A percentile compares a stretch with the other conserved stretches of the same genome.
Evolutionary conservation across 2,329 filamentous ascomycete genomes (phyloP).

Genomic region (Fusarium tanahbumbuense): DNA sequence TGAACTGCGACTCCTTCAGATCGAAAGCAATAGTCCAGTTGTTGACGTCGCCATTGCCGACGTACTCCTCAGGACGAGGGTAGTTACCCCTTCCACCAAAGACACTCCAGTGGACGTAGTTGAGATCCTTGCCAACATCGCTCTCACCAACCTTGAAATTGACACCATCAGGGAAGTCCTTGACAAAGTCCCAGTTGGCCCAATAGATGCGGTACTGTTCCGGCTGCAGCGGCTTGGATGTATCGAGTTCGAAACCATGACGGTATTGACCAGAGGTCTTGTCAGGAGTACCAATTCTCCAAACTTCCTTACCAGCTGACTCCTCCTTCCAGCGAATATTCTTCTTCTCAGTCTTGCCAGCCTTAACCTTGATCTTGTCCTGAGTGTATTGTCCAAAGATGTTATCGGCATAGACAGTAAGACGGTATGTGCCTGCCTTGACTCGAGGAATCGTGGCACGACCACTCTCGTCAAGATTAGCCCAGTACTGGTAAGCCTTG

Average conservation of each 20-base stretch:
- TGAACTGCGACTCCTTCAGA: slow-evolving; percentile 55
- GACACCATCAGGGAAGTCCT: slow-evolving; percentile 69
- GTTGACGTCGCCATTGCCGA: slow-evolving; percentile 60
- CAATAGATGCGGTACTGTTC: slow-evolving; percentile 72
- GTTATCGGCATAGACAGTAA: slow-evolving; percentile 72
- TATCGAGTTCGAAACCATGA: slow-evolving; percentile 65
- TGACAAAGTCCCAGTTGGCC: slow-evolving; percentile 68
- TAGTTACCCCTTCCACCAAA: slow-evolving; percentile 67
- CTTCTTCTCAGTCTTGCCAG: slow-evolving; percentile 52
- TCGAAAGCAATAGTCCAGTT: slow-evolving; percentile 71
- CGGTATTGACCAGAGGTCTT: slow-evolving; percentile 70
- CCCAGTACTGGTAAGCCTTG: slow-evolving; percentile 73
- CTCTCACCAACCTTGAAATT: slow-evolving; percentile 67
- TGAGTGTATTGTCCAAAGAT: slow-evolving; percentile 70
- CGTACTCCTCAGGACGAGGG: slow-evolving; percentile 56
- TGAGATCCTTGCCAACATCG: slow-evolving; percentile 62
- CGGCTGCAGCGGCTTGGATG: slow-evolving; percentile 61
- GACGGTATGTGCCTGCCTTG: slow-evolving; percentile 68
- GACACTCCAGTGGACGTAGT: slow-evolving; percentile 75
- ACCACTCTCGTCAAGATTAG: slow-evolving; percentile 60
- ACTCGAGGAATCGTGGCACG: slow-evolving; percentile 65
- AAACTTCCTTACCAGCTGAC: slow-evolving; percentile 67
- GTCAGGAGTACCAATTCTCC: slow-evolving; percentile 72
- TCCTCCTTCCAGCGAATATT: slow-evolving; percentile 64
- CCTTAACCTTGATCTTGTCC: slow-evolving; percentile 60